Percentiles rank a stretch among this genome's conserved stretches.
Evolutionary conservation across 2,329 filamentous ascomycete genomes (phyloP).

Genomic region (Harringtonia lauricola): DNA sequence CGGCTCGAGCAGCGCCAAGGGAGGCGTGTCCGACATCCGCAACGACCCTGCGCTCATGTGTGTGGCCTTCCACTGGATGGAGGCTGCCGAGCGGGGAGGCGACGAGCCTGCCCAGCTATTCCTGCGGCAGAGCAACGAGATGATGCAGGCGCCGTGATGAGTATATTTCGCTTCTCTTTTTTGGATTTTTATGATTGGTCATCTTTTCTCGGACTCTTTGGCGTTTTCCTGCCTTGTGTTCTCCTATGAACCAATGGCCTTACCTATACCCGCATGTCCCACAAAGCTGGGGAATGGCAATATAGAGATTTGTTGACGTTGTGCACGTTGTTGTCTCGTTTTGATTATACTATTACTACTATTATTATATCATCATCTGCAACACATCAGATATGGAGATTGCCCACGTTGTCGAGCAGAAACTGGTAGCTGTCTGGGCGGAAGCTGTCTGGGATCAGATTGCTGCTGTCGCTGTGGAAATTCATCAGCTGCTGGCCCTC

Average conservation of each 20-base stretch:
- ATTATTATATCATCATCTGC: too few species aligned
- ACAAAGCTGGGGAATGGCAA: not conserved
- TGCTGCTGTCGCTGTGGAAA: conserved; percentile 12
- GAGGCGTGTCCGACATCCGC: conserved; percentile 38
- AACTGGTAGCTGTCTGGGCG: conserved; percentile 14
- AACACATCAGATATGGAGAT: conserved; percentile 5
- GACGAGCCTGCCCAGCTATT: conserved; percentile 77
- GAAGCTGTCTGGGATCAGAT: conserved; percentile 19
- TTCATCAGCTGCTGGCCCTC: conserved; percentile 36
- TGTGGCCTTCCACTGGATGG: conserved; percentile 95
- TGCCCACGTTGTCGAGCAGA: conserved; percentile 12
- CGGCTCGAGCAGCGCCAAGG: conserved; percentile 10
- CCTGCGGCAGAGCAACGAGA: conserved; percentile 48
- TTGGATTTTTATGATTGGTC: not conserved
- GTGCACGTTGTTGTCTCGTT: not conserved
- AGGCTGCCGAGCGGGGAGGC: conserved; percentile 72
- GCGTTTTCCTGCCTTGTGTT: not conserved
- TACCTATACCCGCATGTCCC: conserved; percentile 7
- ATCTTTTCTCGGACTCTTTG: not conserved
- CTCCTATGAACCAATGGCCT: not conserved
- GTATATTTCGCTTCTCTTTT: not conserved
- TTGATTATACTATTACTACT: not conserved
- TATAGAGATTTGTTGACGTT: not conserved
- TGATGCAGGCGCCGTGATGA: conserved; percentile 6
- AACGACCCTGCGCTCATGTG: conserved; percentile 87